These are phyloP conservation scores for Rubia peregrina DNA, from an alignment of 305 asterid genomes.

Conservation along the genomic window DNA sequence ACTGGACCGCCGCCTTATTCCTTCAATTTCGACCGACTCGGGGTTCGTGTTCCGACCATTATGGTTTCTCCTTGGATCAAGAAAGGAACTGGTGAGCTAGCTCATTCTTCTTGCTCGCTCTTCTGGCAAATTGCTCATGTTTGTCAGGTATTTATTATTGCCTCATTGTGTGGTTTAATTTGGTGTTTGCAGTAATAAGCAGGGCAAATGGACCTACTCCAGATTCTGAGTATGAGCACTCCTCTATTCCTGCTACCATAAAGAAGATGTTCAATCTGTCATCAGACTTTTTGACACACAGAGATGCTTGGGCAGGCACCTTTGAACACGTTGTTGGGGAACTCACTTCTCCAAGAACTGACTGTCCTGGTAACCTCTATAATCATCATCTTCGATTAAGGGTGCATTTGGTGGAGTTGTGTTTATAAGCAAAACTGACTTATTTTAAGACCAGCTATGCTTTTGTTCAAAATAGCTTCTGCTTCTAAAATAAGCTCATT, in stretches of 20 bases:
- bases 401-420: no score
- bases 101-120: neutral
- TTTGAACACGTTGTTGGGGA: constrained; percentile 62
- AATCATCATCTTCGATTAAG: neutral
- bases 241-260: constrained; percentile 76
- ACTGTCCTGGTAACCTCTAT: constrained; percentile 53
- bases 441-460: no score
- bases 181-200: constrained; percentile 45
- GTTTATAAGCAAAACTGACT: no score
- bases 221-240: constrained; percentile 67
- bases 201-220: constrained; percentile 58
- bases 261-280: constrained; percentile 69
- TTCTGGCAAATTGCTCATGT: neutral
- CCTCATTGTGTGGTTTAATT: no score
- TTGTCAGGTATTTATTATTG: no score
- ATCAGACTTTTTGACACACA: constrained; percentile 63
- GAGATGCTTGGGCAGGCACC: constrained; percentile 92
- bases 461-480: no score
- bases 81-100: constrained; percentile 61
- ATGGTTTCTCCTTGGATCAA: constrained; percentile 94
- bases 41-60: constrained; percentile 80
- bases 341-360: constrained; percentile 67
- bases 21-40: constrained; percentile 77
- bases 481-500: no score
- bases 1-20: constrained; percentile 70